These are phyloP conservation scores for Candida railenensis DNA, from an alignment of 805 yeast species.

Conservation along the genomic window DNA sequence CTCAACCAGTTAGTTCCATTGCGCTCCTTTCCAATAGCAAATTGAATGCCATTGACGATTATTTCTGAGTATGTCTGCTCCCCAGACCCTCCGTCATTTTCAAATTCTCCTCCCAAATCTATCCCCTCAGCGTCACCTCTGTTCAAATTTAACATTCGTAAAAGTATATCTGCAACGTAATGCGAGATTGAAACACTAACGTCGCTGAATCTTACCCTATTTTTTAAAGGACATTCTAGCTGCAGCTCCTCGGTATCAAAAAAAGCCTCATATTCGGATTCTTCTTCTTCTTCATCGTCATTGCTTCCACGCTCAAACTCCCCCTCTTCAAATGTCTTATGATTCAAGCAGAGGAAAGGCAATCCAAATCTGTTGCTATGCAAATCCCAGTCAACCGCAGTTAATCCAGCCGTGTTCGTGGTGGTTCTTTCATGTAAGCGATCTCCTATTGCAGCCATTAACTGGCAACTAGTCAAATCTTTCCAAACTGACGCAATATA, in stretches of 20 bases:
- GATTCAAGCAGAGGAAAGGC: slow-evolving; percentile 34
- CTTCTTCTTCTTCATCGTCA: slow-evolving; percentile 22
- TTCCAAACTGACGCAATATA: slow-evolving; percentile 48
- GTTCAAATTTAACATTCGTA: slow-evolving; percentile 30
- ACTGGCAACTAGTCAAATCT: slow-evolving; percentile 60
- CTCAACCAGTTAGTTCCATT: slow-evolving; percentile 5
- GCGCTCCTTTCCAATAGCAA: slow-evolving; percentile 3
- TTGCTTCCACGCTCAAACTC: slow-evolving; percentile 39
- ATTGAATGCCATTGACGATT: background rate
- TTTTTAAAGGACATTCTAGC: slow-evolving; percentile 10
- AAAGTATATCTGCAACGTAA: slow-evolving; percentile 31
- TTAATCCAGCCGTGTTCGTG: background rate
- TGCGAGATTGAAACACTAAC: slow-evolving; percentile 29
- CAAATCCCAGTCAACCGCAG: slow-evolving; percentile 27
- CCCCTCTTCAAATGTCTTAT: slow-evolving; percentile 32
- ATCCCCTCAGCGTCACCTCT: slow-evolving; percentile 43
- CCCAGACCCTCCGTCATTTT: slow-evolving; percentile 35
- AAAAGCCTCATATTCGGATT: slow-evolving; percentile 10
- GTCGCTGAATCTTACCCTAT: slow-evolving; percentile 14
- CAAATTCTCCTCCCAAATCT: slow-evolving; percentile 22
- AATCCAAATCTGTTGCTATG: slow-evolving; percentile 24
- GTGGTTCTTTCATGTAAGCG: slow-evolving; percentile 34
- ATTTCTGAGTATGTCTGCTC: slow-evolving; percentile 4
- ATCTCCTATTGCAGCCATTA: slow-evolving; percentile 54
- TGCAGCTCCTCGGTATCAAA: slow-evolving; percentile 10